Base-by-base conservation (phyloP, 2,329 filamentous ascomycete genomes). In the Pseudomassariella vexata region DNA sequence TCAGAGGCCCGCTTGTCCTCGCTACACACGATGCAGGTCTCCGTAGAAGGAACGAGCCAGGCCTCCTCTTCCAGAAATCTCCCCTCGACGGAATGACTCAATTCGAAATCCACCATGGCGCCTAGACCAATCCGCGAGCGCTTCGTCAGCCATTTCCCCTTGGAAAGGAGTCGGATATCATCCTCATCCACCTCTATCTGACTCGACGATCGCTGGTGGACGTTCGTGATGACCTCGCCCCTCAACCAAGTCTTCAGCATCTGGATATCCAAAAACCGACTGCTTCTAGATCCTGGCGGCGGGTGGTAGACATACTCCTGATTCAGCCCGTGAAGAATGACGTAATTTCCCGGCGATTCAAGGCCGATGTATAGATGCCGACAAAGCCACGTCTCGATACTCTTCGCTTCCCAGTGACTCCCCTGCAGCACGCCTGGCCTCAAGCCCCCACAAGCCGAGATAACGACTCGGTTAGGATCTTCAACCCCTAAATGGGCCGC, bases 1-100 rank as follows among this genome's bases (percentile, higher is more conserved):
- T 57, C 55, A 9, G 47, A 52, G 5, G 52, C 38, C 19, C 44
- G 45, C 41, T 57, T 60, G 19, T 53, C 49, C 24, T 61, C 58
- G 14, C 48, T 37, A 32, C 59, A 62, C 10, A 56, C 47, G 15
- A 40, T 36, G 36, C 59, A 63, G 10, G 39, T 47, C 30, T 54
- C 50, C 0, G 48, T 47, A 10, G 28, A 23, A 3, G 41, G 42
- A n/a, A 59, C 36, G 3, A 62, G 47, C 53, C 53, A 57, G 2
- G 50, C 44, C 36, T 62, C 58, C 14, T 47, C 50, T 16, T 37
- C 30, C 10, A 50, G 35, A 21, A 57, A 57, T 4, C 25, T 35
- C 17, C 54, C 49, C 14, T 50, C 48, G 3, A 47, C 37, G 11
- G 40, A 37, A 9, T 41, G 43, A 4, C 44, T 36, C 6, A 62